These are phyloP conservation scores for Lachnellula hyalina DNA, from an alignment of 2,329 filamentous ascomycete species.

Conservation along the genomic window DNA sequence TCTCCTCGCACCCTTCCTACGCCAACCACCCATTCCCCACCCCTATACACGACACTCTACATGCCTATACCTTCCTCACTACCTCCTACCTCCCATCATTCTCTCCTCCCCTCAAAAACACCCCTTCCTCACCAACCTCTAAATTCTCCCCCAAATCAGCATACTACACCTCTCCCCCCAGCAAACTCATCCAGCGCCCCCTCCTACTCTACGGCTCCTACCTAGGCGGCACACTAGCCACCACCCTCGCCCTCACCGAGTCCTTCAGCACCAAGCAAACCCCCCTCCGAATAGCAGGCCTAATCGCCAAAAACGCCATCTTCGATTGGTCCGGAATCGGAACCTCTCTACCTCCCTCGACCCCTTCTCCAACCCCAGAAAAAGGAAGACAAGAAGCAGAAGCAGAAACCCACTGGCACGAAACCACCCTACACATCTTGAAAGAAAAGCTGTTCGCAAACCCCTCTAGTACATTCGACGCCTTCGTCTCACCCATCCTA, in stretches of 20 bases:
- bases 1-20: slow-evolving; percentile 12
- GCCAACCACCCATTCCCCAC: slow-evolving; percentile 43
- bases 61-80: slow-evolving; percentile 40
- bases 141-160: slow-evolving; percentile 3
- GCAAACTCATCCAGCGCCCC: slow-evolving; percentile 14
- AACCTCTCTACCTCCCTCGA: slow-evolving; percentile 36
- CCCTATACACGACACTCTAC: slow-evolving; percentile 51
- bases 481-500: slow-evolving; percentile 53
- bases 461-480: slow-evolving; percentile 50
- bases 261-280: slow-evolving; percentile 36
- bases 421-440: slow-evolving; percentile 23
- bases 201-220: slow-evolving; percentile 48
- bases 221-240: slow-evolving; percentile 52
- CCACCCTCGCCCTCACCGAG: slow-evolving; percentile 54
- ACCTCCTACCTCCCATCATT: slow-evolving; percentile 14
- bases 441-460: slow-evolving; percentile 43
- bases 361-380: background rate
- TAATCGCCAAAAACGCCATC: slow-evolving; percentile 54
- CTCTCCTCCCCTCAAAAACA: background rate
- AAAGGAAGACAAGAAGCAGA: background rate
- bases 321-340: slow-evolving; percentile 61
- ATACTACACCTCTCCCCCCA: background rate
- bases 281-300: slow-evolving; percentile 39
- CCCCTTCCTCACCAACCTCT: background rate
- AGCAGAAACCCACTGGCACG: slow-evolving; percentile 13